phyloP scores from a whole-genome alignment of 1,284 basidiomycete species.

The Boletellus deceptivus region DNA sequence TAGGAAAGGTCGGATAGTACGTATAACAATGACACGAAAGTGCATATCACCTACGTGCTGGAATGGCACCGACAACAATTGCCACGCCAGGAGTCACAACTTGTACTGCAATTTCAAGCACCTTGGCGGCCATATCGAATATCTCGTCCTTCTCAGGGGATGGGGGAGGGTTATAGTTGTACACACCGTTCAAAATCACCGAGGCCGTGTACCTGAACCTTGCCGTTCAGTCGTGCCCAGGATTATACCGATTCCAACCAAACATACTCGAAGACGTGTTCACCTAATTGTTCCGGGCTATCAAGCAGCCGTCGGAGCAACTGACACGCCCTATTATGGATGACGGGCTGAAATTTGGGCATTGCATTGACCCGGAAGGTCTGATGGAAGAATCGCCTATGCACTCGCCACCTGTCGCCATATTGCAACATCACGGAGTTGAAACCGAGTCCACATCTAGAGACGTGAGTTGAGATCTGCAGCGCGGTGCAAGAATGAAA shows the following conservation, averaged over 20 bases:
- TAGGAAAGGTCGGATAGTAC: background rate
- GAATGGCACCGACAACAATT: constrained; percentile 8
- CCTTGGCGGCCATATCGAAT: background rate
- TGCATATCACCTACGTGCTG: constrained; percentile 7
- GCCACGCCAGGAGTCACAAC: constrained; percentile 6
- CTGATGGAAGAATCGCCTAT: too few species aligned
- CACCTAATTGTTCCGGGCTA: constrained; percentile 18
- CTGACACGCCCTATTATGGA: constrained; percentile 26
- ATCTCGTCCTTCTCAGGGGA: constrained; percentile 5
- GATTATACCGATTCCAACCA: background rate
- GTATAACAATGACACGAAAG: too few species aligned
- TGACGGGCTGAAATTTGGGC: constrained; percentile 19
- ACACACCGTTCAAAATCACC: constrained; percentile 7
- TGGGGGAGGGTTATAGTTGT: constrained; percentile 12
- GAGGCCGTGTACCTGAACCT: constrained; percentile 8
- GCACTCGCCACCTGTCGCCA: too few species aligned
- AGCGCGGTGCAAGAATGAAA: background rate
- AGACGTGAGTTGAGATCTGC: background rate
- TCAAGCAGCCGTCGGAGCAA: constrained; percentile 32
- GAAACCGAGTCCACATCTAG: constrained; percentile 38
- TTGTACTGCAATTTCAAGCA: background rate
- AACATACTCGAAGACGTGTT: background rate
- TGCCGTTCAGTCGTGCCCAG: background rate
- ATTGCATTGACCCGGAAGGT: constrained; percentile 4
- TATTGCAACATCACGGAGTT: constrained; percentile 24